Base-by-base conservation (phyloP, 2,329 filamentous ascomycete genomes). In the Monilinia fructigena region DNA sequence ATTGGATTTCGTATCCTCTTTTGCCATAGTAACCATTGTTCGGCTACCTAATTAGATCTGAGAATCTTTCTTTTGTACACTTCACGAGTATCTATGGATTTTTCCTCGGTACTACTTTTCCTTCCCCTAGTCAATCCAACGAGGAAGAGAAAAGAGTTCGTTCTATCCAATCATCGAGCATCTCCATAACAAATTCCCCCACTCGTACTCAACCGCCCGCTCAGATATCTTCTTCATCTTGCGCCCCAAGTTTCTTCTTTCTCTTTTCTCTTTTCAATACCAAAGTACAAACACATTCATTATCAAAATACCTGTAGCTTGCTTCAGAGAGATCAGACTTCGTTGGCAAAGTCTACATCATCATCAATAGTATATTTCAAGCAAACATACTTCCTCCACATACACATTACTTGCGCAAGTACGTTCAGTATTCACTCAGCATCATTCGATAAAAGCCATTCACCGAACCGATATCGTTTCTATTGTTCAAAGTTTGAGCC, bases 331-430 rank as follows among this genome's bases (percentile, higher is more conserved):
- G 18, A 55, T 14, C 40, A 60, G 63, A 60, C 63, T 65, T 65
- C 63, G 63, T 65, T 65, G 63, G 63, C 63, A 65, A 65, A 65
- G 63, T 65, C 55, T 59, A 59, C 35, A 60, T 26, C 35, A 26
- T 28, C 35, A 45, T 52, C 35, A 31, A 58, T 58, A 47, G 35
- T 38, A 61, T 26, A 48, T 35, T 26, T 20, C 42, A 38, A 48
- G 40, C 35, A 48, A 35, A 20, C 26, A 61, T n/a, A 28, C 23
- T 38, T 18, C 18, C 56, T 18, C 18, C 56, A 20, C 28, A 31
- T 23, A 5, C 26, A 59, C 3, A 52, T 54, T 47, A 48, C 50
- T 55, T 28, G 48, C 48, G 11, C 60, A 54, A 47, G 50, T 54
- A 11, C 60, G 7, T 54, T 63, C 45, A 31, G 50, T 45, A 63